Base-by-base conservation (phyloP, 2,329 filamentous ascomycete species). In the Ceratocystis alfenasii region DNA sequence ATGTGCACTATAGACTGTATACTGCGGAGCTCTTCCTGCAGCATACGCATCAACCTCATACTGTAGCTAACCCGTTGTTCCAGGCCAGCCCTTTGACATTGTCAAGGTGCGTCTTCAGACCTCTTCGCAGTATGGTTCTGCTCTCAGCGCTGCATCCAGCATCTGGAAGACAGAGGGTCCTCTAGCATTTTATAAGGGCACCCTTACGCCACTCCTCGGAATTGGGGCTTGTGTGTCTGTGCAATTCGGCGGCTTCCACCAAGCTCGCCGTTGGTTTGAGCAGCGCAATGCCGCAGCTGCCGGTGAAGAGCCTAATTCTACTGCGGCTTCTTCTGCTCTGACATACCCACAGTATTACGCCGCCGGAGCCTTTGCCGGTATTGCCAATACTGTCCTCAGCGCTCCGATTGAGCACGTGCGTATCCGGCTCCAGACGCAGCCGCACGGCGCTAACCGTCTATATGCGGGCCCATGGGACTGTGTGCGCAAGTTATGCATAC, bases 171-270 rank as follows among this genome's bases (percentile, higher is more conserved):
- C 90, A 72, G 94, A 99, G 76, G 94, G 94, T 1, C 81, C 91
- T 1, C 78, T 89, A 12, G 94, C 94, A 66, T 99, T 99, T 80
- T 99, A 99, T 84, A 99, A 99, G 78, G 94, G 94, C 72, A 97
- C 94, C 0, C 81, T 99, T 66, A 97, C 94, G 4, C 94, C 94
- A 0, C 81, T 99, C 66, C 84, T 99, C 66, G 94, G 94, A 70
- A 97, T 99, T 73, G 94, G 94, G 71, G 94, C 94, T 71, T 99
- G 94, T 75, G 92, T 94, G 59, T 96, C 91, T n/a, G 88, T 99
- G 72, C 94, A 99, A 80, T 99, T 99, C 76, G 94, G 92, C 69
- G 94, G 89, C 72, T 99, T 97, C 81, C 91, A 96, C 80, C 87
- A 88, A 73, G 92, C 93, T 7, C 89, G 90, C 68, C 89, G 94